A percentile compares a stretch with the other conserved stretches of the same genome.
Evolutionary conservation across 257 asterid species (phyloP).

Genomic region (Solanum etuberosum): DNA sequence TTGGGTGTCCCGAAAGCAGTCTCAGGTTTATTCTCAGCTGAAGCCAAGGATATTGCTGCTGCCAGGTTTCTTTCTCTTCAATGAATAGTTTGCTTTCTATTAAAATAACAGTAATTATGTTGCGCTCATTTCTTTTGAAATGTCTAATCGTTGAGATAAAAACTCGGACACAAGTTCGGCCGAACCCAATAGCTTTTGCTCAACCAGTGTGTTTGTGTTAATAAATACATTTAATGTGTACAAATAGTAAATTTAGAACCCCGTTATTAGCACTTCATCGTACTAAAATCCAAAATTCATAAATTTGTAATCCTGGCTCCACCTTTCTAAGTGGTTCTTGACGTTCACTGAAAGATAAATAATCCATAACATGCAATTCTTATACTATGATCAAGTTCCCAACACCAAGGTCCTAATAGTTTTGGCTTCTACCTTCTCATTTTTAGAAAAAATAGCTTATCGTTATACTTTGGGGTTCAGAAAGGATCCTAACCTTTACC

Average conservation of each 20-base stretch:
- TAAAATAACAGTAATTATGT: not conserved
- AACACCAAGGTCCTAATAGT: not conserved
- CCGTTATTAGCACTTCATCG: not conserved
- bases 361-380: not conserved
- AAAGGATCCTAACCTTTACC: not conserved
- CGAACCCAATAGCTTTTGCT: not conserved
- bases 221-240: not conserved
- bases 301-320: not conserved
- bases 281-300: not conserved
- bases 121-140: not conserved
- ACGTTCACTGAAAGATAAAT: not conserved
- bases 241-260: not conserved
- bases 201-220: not conserved
- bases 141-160: not conserved
- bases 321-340: not conserved
- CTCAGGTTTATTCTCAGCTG: slow-evolving; percentile 72
- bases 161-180: not conserved
- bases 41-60: slow-evolving; percentile 70
- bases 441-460: not conserved
- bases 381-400: not conserved
- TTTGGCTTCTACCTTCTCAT: not conserved
- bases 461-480: not conserved
- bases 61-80: slow-evolving; percentile 45
- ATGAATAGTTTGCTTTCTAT: not conserved
- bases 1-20: slow-evolving; percentile 75